Base-by-base conservation (phyloP, 1,284 basidiomycete species). In the Irpex sp. region DNA sequence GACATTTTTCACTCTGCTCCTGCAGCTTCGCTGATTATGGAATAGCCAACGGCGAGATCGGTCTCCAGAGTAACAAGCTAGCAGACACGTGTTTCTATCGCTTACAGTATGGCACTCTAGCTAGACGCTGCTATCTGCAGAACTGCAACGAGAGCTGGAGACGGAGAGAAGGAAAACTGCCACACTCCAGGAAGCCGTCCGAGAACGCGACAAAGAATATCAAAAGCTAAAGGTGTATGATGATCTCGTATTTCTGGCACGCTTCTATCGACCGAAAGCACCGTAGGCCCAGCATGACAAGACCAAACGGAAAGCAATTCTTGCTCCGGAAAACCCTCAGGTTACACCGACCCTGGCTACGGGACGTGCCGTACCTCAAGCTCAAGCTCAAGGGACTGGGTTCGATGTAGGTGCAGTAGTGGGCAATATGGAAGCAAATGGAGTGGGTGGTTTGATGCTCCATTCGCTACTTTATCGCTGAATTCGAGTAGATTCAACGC, bases 131-230 rank as follows among this genome's bases (percentile, higher is more conserved):
- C 26, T 51, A 21, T 26, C 26, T 26, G 17, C 46, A 93, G 92
- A 88, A 59, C 73, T 91, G 49, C 88, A 92, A 72, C 85, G 85
- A 35, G 93, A 94, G 66, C 79, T 94, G 49, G 92, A 93, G 68
- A 66, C 88, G 21, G 92, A 94, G 74, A 82, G 88, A 15, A 81
- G 90, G 15, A 91, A 88, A 70, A 79, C 83, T 19, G 81, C 85
- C 13, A 90, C 92, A 33, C 70, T 90, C 19, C 90, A 92, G 69
- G 92, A 94, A 47, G 77, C 83, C 1, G 80, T 88, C 4, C 83
- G 85, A 68, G 90, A 92, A 68, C 83, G 87, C 68, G 92, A 93
- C 67, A 93, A 90, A 69, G 93, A 94, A 68, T 94, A 94, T 70
- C 88, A 90, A 63, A 94, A 92, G 71, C 83, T 94, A 58, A 93